These are phyloP conservation scores for Ceriops tagal DNA, from an alignment of 345 rosid genomes.

Conservation along the genomic window DNA sequence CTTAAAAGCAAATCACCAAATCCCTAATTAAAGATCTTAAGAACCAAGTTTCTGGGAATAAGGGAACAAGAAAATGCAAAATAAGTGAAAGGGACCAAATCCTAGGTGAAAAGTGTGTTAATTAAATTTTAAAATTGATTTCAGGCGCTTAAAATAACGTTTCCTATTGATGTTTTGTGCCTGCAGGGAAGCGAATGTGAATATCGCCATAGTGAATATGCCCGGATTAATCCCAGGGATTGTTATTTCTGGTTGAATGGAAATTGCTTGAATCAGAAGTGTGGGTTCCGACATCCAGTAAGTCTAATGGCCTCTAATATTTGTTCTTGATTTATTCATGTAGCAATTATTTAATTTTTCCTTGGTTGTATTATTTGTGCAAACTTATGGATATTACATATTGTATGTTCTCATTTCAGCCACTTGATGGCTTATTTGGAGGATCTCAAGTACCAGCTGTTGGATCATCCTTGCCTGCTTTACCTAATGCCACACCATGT, in stretches of 20 bases:
- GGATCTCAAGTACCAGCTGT: slow-evolving; percentile 51
- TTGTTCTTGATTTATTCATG: background rate
- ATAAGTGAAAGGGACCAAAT: no score
- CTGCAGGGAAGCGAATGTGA: slow-evolving; percentile 90
- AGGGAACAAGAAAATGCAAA: no score
- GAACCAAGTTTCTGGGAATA: no score
- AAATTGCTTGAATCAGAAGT: slow-evolving; percentile 85
- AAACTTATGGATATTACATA: background rate
- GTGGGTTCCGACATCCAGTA: slow-evolving; percentile 92
- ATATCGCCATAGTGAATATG: slow-evolving; percentile 96
- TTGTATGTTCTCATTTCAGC: slow-evolving; percentile 45
- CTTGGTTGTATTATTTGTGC: background rate
- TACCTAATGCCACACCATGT: slow-evolving; percentile 21
- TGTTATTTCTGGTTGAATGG: slow-evolving; percentile 94
- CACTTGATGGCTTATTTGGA: slow-evolving; percentile 86
- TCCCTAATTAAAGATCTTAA: no score
- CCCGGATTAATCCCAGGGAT: slow-evolving; percentile 89
- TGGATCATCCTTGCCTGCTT: slow-evolving; percentile 41
- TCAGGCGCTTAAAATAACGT: slow-evolving; percentile 10
- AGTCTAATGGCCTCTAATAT: slow-evolving; percentile 31
- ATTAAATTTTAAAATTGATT: background rate
- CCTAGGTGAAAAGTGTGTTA: background rate
- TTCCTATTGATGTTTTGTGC: slow-evolving; percentile 5
- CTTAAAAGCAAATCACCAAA: no score
- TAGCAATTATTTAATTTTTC: background rate